phyloP scores from a whole-genome alignment of 1,284 basidiomycete species.

The Rhodotorula sp. region DNA sequence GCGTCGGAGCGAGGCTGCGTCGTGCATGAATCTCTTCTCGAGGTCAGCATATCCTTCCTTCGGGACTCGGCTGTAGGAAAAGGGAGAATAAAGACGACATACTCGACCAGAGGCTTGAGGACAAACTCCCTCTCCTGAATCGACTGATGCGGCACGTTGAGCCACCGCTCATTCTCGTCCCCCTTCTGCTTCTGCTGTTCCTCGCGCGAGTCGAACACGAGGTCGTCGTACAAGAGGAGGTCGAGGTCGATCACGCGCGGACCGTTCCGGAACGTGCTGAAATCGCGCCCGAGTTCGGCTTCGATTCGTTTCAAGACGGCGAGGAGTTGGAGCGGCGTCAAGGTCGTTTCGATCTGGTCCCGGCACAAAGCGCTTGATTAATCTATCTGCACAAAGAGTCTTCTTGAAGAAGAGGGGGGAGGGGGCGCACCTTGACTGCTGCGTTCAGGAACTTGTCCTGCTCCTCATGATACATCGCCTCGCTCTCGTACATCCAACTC shows the following conservation, averaged over 20 bases:
- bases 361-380: too few relatives aligned
- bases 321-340: slow-evolving; percentile 65
- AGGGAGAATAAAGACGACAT: slow-evolving; percentile 46
- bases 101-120: slow-evolving; percentile 82
- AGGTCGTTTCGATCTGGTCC: slow-evolving; percentile 67
- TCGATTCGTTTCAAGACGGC: slow-evolving; percentile 73
- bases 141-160: slow-evolving; percentile 80
- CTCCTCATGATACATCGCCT: slow-evolving; percentile 91
- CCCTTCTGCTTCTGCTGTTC: neutral
- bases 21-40: too few relatives aligned
- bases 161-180: slow-evolving; percentile 54
- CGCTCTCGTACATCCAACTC: slow-evolving; percentile 89
- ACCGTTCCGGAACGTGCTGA: slow-evolving; percentile 74
- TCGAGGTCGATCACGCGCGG: slow-evolving; percentile 91
- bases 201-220: slow-evolving; percentile 60
- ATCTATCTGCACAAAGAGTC: too few relatives aligned
- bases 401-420: too few relatives aligned
- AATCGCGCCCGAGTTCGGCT: slow-evolving; percentile 68
- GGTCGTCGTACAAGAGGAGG: slow-evolving; percentile 73
- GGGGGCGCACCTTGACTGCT: slow-evolving; percentile 69
- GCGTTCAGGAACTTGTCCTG: slow-evolving; percentile 90
- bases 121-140: slow-evolving; percentile 87
- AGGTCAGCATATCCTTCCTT: neutral
- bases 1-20: slow-evolving; percentile 66
- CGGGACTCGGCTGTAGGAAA: neutral